Evolutionary conservation across 176 grass and related monocot species (phyloP), one percentile per base, ranked within the genome.

Genomic region (Oropetium thomaeum): DNA sequence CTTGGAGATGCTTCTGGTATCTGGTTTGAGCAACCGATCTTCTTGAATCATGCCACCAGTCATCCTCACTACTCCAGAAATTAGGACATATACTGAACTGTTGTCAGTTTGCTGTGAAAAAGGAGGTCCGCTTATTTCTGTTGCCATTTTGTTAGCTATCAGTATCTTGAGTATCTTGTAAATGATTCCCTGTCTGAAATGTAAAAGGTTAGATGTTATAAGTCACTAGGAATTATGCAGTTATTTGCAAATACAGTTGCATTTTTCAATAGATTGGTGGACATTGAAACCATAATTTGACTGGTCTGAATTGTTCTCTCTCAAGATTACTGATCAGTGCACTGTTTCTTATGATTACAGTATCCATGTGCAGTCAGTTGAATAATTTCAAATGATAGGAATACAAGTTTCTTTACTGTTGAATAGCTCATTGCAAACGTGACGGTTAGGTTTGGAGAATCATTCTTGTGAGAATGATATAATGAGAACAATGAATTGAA

Each of bases 81-180:
- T 34, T 78, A 73, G n/a, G 12, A 27, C 47, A 52, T 51, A 48
- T 44, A 37, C 9, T 49, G 32, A 68, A 83, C 51, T 60, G 13
- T 61, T 1, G 0, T 42, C 28, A 73, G 60, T 14, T 73, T 7
- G 2, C 27, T 41, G 39, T 41, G 8, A 41, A 73, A 44, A 52
- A 41, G 62, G 75, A 83, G 80, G 80, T 83, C 79, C 1, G 59
- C 48, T 25, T 74, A 52, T 79, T 73, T 17, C 29, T 16, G 58
- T 82, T 82, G 5, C 59, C 61, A 53, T 87, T 79, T 87, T 81
- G 8, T 87, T 87, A 74, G 85, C 60, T 61, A 51, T 52, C 45
- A 48, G 45, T 17, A 4, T 12, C 41, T 12, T 33, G 58, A 25
- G 27, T 59, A 40, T 67, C 42, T 74, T 74, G 86, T 74, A 83